phyloP scores from a whole-genome alignment of 768 basidiomycete genomes.

The Calvatia gigantea region DNA sequence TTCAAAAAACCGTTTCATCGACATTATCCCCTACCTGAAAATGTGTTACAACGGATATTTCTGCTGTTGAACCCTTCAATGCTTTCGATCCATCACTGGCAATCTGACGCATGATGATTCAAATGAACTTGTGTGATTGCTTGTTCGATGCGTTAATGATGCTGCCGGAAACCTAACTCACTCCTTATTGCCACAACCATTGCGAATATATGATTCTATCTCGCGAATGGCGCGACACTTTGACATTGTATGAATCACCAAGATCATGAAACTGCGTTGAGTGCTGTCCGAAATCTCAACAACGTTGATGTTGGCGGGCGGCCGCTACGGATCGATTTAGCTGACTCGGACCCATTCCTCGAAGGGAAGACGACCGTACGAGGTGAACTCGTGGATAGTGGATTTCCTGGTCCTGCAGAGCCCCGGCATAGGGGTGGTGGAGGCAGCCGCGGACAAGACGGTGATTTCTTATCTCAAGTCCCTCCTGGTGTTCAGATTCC shows the following conservation, averaged over 20 bases:
- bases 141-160: slow-evolving; percentile 2
- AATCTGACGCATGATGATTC: slow-evolving; percentile 1
- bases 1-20: slow-evolving; percentile 1
- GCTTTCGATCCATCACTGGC: neutral
- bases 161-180: slow-evolving; percentile 7
- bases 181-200: slow-evolving; percentile 10
- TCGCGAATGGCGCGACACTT: slow-evolving; percentile 10
- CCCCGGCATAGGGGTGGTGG: slow-evolving; percentile 53
- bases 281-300: slow-evolving; percentile 95
- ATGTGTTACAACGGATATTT: neutral
- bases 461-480: slow-evolving; percentile 58
- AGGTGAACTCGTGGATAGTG: slow-evolving; percentile 75
- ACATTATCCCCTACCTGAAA: neutral
- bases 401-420: slow-evolving; percentile 51
- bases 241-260: slow-evolving; percentile 9
- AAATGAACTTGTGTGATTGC: slow-evolving; percentile 6
- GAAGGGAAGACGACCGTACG: slow-evolving; percentile 87
- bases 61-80: slow-evolving; percentile 8
- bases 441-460: slow-evolving; percentile 38
- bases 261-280: slow-evolving; percentile 96
- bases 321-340: slow-evolving; percentile 89
- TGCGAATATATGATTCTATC: neutral
- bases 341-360: slow-evolving; percentile 89
- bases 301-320: slow-evolving; percentile 91
- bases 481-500: slow-evolving; percentile 77